These are phyloP conservation scores for Candida tammaniensis DNA, from an alignment of 805 yeast species.

Conservation along the genomic window DNA sequence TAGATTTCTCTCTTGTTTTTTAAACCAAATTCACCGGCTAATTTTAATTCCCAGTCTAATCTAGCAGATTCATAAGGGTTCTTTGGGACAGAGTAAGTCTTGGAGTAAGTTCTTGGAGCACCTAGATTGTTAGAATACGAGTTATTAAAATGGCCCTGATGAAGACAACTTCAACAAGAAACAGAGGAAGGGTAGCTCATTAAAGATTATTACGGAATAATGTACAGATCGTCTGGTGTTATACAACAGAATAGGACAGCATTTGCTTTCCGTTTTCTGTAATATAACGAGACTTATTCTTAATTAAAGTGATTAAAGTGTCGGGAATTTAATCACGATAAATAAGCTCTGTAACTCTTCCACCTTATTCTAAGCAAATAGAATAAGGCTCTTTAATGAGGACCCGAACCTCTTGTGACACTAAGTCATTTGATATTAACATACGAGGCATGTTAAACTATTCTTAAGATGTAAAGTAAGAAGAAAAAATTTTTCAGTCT, in stretches of 20 bases:
- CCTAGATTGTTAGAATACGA: slow-evolving; percentile 42
- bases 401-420: slow-evolving; percentile 66
- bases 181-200: too few relatives aligned
- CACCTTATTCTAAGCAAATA: neutral
- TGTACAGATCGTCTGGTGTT: neutral
- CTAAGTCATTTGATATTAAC: slow-evolving; percentile 23
- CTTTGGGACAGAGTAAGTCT: slow-evolving; percentile 99
- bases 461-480: slow-evolving; percentile 4
- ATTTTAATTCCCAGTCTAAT: slow-evolving; percentile 98
- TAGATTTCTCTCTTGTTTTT: slow-evolving; percentile 99
- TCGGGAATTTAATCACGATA: slow-evolving; percentile 76
- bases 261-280: too few relatives aligned
- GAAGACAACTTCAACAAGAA: too few relatives aligned
- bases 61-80: slow-evolving; percentile 99
- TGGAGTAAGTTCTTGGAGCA: slow-evolving; percentile 99
- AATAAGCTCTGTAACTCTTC: slow-evolving; percentile 14
- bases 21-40: slow-evolving; percentile 99
- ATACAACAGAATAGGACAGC: too few relatives aligned
- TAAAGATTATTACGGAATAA: neutral
- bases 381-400: slow-evolving; percentile 35
- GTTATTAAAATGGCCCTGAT: too few relatives aligned
- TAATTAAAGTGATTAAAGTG: slow-evolving; percentile 64
- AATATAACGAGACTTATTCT: slow-evolving; percentile 19
- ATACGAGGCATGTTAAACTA: slow-evolving; percentile 58
- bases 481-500: slow-evolving; percentile 16